Conservation (phyloP, 441 rosid genomes). For the Pelargonium citronellum region DNA sequence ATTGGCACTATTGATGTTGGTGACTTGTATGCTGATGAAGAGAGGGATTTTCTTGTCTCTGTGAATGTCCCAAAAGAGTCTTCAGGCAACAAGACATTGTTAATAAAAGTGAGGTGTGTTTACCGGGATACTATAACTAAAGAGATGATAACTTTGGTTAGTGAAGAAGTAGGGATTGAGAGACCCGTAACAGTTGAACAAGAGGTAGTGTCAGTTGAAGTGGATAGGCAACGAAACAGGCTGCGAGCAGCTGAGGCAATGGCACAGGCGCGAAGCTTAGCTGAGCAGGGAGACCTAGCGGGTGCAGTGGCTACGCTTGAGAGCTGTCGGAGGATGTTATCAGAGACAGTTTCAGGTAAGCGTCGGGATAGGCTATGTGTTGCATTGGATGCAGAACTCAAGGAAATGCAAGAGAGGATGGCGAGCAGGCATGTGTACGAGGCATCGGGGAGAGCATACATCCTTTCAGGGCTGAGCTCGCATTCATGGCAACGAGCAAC, state of each 20-base stretch:
- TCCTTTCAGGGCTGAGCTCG: slow-evolving; percentile 94
- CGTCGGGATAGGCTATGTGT: slow-evolving; percentile 64
- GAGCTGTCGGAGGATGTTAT: slow-evolving; percentile 44
- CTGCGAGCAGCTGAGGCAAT: slow-evolving; percentile 84
- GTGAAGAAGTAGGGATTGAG: slow-evolving; percentile 46
- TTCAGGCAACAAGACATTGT: slow-evolving; percentile 36
- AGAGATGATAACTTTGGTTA: slow-evolving; percentile 47
- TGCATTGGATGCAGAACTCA: slow-evolving; percentile 80
- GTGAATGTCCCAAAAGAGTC: slow-evolving; percentile 50
- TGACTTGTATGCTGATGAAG: slow-evolving; percentile 96
- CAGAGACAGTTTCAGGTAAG: slow-evolving; percentile 63
- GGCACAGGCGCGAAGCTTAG: slow-evolving; percentile 62
- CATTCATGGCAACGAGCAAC: slow-evolving; percentile 99
- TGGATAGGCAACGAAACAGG: slow-evolving; percentile 89
- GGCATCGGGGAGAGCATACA: slow-evolving; percentile 91
- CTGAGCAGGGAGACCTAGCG: slow-evolving; percentile 73
- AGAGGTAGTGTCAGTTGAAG: slow-evolving; percentile 61
- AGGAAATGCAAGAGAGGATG: slow-evolving; percentile 98
- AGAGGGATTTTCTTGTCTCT: slow-evolving; percentile 69
- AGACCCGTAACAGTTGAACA: slow-evolving; percentile 52
- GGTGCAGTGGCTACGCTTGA: slow-evolving; percentile 70
- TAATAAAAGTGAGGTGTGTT: slow-evolving; percentile 66
- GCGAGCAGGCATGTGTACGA: slow-evolving; percentile 84
- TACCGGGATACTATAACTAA: slow-evolving; percentile 76
- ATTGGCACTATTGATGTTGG: slow-evolving; percentile 69